A percentile compares a stretch with the other conserved stretches of the same genome.
Conservation (phyloP, 352 stramenopile species). For the Phytophthora capsici region DNA sequence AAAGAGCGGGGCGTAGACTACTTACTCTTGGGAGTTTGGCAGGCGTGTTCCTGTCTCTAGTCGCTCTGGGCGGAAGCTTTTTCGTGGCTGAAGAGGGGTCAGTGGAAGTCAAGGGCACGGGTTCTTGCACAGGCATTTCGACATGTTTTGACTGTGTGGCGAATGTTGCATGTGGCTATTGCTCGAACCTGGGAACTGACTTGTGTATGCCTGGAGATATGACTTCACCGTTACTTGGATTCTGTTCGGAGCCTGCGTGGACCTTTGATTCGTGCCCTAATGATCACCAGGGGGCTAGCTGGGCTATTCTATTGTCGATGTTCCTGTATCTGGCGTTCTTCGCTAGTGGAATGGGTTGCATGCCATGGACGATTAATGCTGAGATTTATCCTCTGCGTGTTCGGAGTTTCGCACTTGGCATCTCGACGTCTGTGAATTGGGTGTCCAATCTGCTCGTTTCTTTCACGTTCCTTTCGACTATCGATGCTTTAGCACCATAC, state of each 20-base stretch:
- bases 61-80: slow-evolving; percentile 27
- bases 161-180: slow-evolving; percentile 53
- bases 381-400: slow-evolving; percentile 94
- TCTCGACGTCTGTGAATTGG: slow-evolving; percentile 93
- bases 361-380: slow-evolving; percentile 95
- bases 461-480: slow-evolving; percentile 94
- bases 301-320: slow-evolving; percentile 62
- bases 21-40: slow-evolving; percentile 22
- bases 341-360: slow-evolving; percentile 81
- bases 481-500: slow-evolving; percentile 54
- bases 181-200: slow-evolving; percentile 12
- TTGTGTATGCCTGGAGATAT: slow-evolving; percentile 40
- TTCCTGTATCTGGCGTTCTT: slow-evolving; percentile 84
- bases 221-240: slow-evolving; percentile 14
- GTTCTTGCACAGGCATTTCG: slow-evolving; percentile 40
- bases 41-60: slow-evolving; percentile 23
- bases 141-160: slow-evolving; percentile 79
- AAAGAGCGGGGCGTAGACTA: slow-evolving; percentile 21
- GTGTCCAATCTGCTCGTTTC: slow-evolving; percentile 92
- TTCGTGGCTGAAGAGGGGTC: slow-evolving; percentile 24
- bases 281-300: slow-evolving; percentile 47
- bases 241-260: slow-evolving; percentile 42
- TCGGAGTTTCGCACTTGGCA: slow-evolving; percentile 86
- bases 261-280: slow-evolving; percentile 55
- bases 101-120: slow-evolving; percentile 22